phyloP scores from a whole-genome alignment of 768 basidiomycete genomes.

The Arthromyces matolae region DNA sequence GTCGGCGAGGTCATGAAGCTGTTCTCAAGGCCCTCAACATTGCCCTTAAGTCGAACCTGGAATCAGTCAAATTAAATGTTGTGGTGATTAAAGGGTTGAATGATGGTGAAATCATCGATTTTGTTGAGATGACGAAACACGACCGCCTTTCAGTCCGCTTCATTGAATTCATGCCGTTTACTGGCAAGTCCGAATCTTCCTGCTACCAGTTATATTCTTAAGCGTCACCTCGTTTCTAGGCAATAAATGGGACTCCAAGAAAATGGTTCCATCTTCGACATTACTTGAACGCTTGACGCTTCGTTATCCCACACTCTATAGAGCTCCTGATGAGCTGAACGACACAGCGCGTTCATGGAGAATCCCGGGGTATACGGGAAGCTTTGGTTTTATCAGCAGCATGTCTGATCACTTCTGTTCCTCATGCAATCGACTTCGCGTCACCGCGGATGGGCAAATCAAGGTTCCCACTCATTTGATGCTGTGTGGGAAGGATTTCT shows the following conservation, averaged over 20 bases:
- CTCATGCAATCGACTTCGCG: conserved; percentile 76
- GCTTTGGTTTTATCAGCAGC: conserved; percentile 85
- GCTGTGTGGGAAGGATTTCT: background rate
- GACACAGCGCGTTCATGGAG: conserved; percentile 81
- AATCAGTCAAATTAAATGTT: conserved; percentile 76
- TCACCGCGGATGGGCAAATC: conserved; percentile 90
- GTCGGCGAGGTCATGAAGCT: conserved; percentile 71
- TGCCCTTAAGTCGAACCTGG: conserved; percentile 53
- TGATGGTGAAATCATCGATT: conserved; percentile 74
- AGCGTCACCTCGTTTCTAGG: no score
- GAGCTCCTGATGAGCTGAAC: conserved; percentile 63
- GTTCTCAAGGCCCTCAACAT: conserved; percentile 64
- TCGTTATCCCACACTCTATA: conserved; percentile 47
- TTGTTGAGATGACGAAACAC: conserved; percentile 71
- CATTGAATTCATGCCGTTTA: conserved; percentile 95
- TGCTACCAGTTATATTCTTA: no score
- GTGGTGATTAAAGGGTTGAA: conserved; percentile 82
- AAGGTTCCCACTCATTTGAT: conserved; percentile 46
- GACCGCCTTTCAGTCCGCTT: conserved; percentile 70
- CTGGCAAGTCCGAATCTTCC: conserved; percentile 42
- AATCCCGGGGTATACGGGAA: conserved; percentile 67
- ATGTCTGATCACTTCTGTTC: conserved; percentile 94
- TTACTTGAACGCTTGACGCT: conserved; percentile 49
- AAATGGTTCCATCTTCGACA: conserved; percentile 76
- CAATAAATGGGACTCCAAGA: conserved; percentile 79